Conservation (phyloP, 2,329 filamentous ascomycete species). For the Pyrenophora tritici-repentis region DNA sequence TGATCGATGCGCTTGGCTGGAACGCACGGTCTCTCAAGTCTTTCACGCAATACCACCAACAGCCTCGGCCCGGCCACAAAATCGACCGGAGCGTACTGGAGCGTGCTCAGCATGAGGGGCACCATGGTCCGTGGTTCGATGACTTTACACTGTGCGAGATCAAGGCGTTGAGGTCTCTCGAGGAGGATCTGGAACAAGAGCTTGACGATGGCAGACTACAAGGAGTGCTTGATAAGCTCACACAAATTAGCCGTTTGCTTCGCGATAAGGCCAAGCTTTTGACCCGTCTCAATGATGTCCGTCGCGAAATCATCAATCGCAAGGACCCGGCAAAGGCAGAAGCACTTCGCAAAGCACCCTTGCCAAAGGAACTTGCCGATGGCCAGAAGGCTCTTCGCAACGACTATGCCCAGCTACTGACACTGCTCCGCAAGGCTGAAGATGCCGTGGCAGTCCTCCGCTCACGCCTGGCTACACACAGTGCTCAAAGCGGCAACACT, state of each 20-base stretch:
- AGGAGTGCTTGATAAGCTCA: slow-evolving; percentile 70
- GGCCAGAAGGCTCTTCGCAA: slow-evolving; percentile 84
- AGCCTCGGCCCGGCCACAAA: slow-evolving; percentile 52
- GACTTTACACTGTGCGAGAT: slow-evolving; percentile 80
- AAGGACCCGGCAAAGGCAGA: slow-evolving; percentile 70
- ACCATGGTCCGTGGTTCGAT: slow-evolving; percentile 57
- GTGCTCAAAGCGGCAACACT: slow-evolving; percentile 54
- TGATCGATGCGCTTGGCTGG: slow-evolving; percentile 90
- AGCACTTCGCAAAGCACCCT: slow-evolving; percentile 69
- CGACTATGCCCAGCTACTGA: slow-evolving; percentile 74
- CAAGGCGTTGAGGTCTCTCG: slow-evolving; percentile 66
- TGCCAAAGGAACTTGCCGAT: slow-evolving; percentile 81
- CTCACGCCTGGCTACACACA: slow-evolving; percentile 70
- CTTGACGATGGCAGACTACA: slow-evolving; percentile 72
- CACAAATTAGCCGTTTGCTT: slow-evolving; percentile 68
- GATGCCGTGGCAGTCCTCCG: slow-evolving; percentile 78
- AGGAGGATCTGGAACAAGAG: slow-evolving; percentile 65
- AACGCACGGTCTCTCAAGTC: slow-evolving; percentile 72
- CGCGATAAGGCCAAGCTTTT: slow-evolving; percentile 71
- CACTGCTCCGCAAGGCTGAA: slow-evolving; percentile 76
- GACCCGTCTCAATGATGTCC: slow-evolving; percentile 77
- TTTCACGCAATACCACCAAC: slow-evolving; percentile 67
- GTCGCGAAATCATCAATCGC: slow-evolving; percentile 72
- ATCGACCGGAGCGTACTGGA: slow-evolving; percentile 69
- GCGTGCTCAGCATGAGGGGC: slow-evolving; percentile 42